Conservation (phyloP, 768 basidiomycete species). For the Rickenella mellea region DNA sequence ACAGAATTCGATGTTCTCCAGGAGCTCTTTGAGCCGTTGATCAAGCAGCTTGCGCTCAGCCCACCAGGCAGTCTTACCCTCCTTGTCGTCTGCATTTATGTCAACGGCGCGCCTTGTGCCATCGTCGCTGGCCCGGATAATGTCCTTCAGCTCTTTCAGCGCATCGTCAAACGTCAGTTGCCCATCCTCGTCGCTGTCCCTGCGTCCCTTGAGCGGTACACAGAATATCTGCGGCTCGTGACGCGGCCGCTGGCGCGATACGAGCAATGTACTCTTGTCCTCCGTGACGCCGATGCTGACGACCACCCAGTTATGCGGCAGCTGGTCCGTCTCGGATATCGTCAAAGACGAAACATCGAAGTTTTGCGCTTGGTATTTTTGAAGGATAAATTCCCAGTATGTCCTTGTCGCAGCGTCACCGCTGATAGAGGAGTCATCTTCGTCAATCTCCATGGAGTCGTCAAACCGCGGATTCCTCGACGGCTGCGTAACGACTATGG, state of each 20-base stretch:
- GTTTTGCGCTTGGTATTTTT: conserved; percentile 40
- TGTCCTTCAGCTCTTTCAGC: conserved; percentile 62
- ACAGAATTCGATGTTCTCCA: conserved; percentile 86
- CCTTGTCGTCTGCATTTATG: conserved; percentile 57
- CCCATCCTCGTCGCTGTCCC: conserved; percentile 66
- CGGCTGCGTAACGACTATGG: conserved; percentile 17
- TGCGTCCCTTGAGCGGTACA: conserved; percentile 75
- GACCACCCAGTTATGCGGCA: conserved; percentile 78
- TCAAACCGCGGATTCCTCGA: conserved; percentile 8
- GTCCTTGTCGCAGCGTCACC: conserved; percentile 22
- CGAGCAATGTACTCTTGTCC: conserved; percentile 74
- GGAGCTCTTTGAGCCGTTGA: conserved; percentile 56
- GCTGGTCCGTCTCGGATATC: conserved; percentile 26
- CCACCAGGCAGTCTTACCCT: conserved; percentile 80
- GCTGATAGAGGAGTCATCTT: conserved; percentile 26
- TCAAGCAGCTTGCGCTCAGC: conserved; percentile 69
- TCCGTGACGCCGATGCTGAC: conserved; percentile 77
- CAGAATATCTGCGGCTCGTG: conserved; percentile 72
- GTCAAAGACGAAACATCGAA: conserved; percentile 34
- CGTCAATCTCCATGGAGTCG: conserved; percentile 23
- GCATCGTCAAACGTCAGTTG: conserved; percentile 72
- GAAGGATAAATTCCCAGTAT: conserved; percentile 56
- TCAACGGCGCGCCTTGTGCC: conserved; percentile 63
- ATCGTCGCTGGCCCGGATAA: conserved; percentile 71
- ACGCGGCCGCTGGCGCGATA: conserved; percentile 65